Conservation (phyloP, 495 filamentous ascomycete species). For the Aspergillus hancockii region DNA sequence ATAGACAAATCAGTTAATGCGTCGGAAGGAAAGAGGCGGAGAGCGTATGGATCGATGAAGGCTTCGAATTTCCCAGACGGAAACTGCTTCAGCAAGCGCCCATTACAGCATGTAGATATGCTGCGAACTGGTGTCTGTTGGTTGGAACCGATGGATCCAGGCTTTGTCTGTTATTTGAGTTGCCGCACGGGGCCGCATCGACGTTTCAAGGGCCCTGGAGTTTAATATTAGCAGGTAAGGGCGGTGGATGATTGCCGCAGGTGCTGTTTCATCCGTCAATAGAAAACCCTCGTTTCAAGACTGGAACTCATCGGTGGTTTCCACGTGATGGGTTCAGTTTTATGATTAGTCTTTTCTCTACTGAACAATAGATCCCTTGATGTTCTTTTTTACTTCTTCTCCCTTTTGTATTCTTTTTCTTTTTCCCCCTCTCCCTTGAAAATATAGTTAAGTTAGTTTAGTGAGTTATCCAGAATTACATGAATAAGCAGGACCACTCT, state of each 20-base stretch:
- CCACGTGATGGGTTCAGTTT: not conserved
- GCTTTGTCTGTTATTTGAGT: constrained; percentile 1
- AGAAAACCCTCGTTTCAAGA: not conserved
- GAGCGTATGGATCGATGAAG: not conserved
- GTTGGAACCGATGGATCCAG: not conserved
- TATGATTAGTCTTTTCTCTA: not conserved
- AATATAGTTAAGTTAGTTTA: not conserved
- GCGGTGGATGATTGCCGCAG: constrained; percentile 1
- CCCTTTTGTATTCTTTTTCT: not conserved
- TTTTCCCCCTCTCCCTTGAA: not conserved
- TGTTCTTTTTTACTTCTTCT: not conserved
- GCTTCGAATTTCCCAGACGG: not conserved
- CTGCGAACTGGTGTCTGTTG: not conserved
- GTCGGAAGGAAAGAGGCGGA: not conserved
- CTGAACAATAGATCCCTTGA: not conserved
- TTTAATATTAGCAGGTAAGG: constrained; percentile 1
- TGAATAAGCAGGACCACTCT: not conserved
- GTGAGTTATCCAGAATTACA: not conserved
- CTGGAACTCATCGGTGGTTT: not conserved
- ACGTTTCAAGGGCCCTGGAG: not conserved
- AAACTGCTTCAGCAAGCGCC: not conserved
- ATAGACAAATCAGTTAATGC: not conserved
- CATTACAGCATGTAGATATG: not conserved
- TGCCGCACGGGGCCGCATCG: not conserved
- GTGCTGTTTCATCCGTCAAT: not conserved